Conservation (phyloP, 208 protist species). For the Acanthamoeba sp. region DNA sequence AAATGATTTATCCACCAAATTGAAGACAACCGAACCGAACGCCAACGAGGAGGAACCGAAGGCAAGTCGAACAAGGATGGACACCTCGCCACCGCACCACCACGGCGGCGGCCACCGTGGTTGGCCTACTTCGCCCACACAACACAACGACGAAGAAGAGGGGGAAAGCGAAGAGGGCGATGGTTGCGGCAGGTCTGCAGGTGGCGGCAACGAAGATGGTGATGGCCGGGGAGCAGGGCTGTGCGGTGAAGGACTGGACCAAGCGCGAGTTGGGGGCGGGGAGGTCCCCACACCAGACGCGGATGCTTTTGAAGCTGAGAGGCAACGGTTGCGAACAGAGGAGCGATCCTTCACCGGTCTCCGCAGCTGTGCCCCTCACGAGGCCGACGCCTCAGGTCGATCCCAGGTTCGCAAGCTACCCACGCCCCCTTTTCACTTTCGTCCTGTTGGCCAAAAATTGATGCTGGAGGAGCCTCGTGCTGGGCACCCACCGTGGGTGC, state of each 20-base stretch:
- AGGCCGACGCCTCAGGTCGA: neutral
- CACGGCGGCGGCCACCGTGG: no score
- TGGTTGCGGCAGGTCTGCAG: no score
- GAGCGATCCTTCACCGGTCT: neutral
- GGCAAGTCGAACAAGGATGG: neutral
- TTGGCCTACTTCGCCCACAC: neutral
- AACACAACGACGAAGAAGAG: neutral
- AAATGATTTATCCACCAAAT: neutral
- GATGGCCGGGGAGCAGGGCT: neutral
- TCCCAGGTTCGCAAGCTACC: no score
- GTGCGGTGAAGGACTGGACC: neutral
- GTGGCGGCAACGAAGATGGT: neutral
- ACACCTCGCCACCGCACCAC: neutral
- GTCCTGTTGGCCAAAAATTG: no score
- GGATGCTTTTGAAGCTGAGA: neutral
- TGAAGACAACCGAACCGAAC: slow-evolving; percentile 1
- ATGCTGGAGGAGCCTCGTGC: no score
- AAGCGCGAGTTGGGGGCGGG: neutral
- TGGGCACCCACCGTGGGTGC: no score
- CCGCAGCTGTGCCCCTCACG: neutral
- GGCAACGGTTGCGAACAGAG: neutral
- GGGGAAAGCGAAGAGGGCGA: neutral
- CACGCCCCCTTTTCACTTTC: no score
- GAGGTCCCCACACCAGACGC: neutral
- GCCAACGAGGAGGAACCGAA: neutral